Base-by-base conservation (phyloP, 2,329 filamentous ascomycete species). In the Coniosporium tulheliwenetii region DNA sequence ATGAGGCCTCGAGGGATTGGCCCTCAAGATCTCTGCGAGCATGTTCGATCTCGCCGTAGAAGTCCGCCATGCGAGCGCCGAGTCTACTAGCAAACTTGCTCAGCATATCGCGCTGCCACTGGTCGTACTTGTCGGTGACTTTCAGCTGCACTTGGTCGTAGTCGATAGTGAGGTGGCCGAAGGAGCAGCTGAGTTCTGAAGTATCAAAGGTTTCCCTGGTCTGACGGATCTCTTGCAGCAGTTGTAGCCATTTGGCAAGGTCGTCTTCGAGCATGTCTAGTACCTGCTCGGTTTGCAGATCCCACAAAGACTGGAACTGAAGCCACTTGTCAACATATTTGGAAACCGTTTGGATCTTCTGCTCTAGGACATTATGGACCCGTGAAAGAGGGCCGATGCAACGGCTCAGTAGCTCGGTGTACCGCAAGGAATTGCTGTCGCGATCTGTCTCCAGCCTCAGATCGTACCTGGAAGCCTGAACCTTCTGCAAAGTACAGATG, bases 91-190 rank as follows among this genome's bases (percentile, higher is more conserved):
- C 91, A 61, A 98, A 99, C 57, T 94, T 94, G 50, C 83, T 75
- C 32, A 96, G 70, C 41, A 98, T 93, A 49, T 99, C 91, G 52
- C 95, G 85, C 60, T 99, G 91, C 91, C 93, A 98, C 59, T 96
- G 89, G 56, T 99, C 93, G 57, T 98, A 99, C 60, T 96, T 98
- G 52, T 86, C 85, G 53, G 96, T 98, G 59, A 99, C 91, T 62
- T 94, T 95, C 43, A 89, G 85, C 61, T 98, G 93, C 0, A 98
- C 91, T 60, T 98, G 93, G 52, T 96, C 91, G 54, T 98, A 98
- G 58, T 98, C 89, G 53, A 99, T 86, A 3, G 82, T 85, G 41
- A 96, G 78, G 59, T 93, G 89, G 4, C 91, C 91, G 56, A 99
- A 98, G 1, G 81, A 82, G 33, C 84, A 81, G 59, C 81, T 91